Conservation (phyloP, 345 rosid species). For the Lenwebbia sp. region DNA sequence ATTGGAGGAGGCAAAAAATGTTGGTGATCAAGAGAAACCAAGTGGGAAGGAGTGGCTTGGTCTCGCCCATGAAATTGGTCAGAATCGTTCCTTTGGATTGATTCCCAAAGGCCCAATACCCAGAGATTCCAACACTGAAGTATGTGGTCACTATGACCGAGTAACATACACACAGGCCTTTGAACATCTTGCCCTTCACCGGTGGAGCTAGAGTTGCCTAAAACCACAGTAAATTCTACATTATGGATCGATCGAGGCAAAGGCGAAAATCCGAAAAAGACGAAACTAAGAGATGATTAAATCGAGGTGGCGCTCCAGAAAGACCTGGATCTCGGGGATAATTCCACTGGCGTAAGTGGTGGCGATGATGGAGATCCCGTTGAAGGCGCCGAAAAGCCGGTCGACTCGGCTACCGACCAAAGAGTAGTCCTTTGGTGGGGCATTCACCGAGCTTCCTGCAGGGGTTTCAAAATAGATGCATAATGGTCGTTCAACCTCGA, state of each 20-base stretch:
- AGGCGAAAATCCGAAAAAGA: background rate
- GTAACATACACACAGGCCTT: conserved; percentile 42
- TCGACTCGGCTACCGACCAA: conserved; percentile 14
- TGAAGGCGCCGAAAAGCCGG: conserved; percentile 24
- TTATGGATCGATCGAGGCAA: background rate
- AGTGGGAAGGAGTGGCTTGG: conserved; percentile 30
- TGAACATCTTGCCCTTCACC: conserved; percentile 55
- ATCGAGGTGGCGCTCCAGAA: background rate
- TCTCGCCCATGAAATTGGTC: conserved; percentile 27
- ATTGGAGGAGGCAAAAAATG: conserved; percentile 30
- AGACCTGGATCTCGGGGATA: conserved; percentile 57
- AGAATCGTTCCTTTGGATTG: conserved; percentile 14
- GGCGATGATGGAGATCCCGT: conserved; percentile 37
- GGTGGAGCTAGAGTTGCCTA: conserved; percentile 53
- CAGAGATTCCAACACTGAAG: conserved; percentile 36
- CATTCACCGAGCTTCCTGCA: conserved; percentile 32
- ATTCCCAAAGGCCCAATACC: conserved; percentile 57
- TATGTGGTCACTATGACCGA: conserved; percentile 20
- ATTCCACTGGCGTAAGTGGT: conserved; percentile 47
- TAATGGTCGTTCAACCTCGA: background rate
- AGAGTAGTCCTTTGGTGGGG: conserved; percentile 33
- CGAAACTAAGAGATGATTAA: background rate
- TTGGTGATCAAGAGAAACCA: conserved; percentile 37
- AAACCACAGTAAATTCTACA: background rate
- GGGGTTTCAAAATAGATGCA: background rate